A percentile compares a stretch with the other conserved stretches of the same genome.
phyloP scores from a whole-genome alignment of 2,329 filamentous ascomycete genomes.

The Fusarium virguliforme region DNA sequence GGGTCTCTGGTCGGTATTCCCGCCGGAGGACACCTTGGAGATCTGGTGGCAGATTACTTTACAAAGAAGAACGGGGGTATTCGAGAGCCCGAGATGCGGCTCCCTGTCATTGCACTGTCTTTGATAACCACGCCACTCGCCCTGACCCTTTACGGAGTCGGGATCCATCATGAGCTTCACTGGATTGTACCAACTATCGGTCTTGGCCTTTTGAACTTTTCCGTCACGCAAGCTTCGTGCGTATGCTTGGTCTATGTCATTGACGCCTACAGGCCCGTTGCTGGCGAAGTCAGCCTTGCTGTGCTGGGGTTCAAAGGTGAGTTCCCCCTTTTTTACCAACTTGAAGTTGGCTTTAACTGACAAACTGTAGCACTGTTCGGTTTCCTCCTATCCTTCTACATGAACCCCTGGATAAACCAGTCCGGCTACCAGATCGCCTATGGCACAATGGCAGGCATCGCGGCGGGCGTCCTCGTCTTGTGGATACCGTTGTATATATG shows the following conservation, averaged over 20 bases:
- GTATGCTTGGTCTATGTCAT: constrained; percentile 72
- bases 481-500: constrained; percentile 69
- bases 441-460: constrained; percentile 72
- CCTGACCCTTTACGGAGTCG: constrained; percentile 64
- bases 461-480: constrained; percentile 62
- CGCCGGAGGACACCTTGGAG: constrained; percentile 65
- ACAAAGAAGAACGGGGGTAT: constrained; percentile 70
- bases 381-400: constrained; percentile 73
- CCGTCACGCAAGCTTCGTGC: constrained; percentile 70
- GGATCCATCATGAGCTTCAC: constrained; percentile 63
- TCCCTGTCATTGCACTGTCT: constrained; percentile 68
- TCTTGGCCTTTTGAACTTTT: constrained; percentile 69
- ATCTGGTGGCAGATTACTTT: constrained; percentile 65
- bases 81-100: constrained; percentile 73
- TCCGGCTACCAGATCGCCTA: constrained; percentile 68
- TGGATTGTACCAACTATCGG: constrained; percentile 72
- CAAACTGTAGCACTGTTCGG: constrained; percentile 64
- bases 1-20: constrained; percentile 67
- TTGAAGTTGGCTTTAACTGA: constrained; percentile 23
- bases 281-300: constrained; percentile 69
- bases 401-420: constrained; percentile 70
- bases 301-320: constrained; percentile 70
- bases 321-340: constrained; percentile 32
- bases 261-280: constrained; percentile 71
- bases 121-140: constrained; percentile 66